phyloP scores from a whole-genome alignment of 176 grass and related monocot species.

The barley (Hordeum vulgare) region DNA sequence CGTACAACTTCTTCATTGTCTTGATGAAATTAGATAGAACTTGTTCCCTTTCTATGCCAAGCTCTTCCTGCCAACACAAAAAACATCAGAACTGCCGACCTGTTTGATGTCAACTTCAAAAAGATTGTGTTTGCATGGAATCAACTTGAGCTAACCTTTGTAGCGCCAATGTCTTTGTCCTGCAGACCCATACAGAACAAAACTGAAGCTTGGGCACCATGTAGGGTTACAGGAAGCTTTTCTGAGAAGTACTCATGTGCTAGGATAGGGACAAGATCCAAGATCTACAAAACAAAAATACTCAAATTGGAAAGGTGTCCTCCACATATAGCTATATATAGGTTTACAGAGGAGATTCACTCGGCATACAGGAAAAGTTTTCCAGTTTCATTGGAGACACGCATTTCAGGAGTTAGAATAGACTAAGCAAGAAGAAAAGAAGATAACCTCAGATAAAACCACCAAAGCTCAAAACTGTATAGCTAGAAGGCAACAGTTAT shows the following conservation, averaged over 20 bases:
- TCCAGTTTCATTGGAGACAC: background rate
- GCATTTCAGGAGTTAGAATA: background rate
- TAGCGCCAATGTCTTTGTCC: constrained; percentile 64
- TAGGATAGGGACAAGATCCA: constrained; percentile 82
- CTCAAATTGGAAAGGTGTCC: background rate
- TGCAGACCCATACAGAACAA: constrained; percentile 92
- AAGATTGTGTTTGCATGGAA: background rate
- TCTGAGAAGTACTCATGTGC: constrained; percentile 89
- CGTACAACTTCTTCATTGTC: constrained; percentile 79
- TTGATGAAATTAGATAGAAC: constrained; percentile 89
- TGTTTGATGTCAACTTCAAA: background rate
- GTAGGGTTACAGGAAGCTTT: constrained; percentile 75
- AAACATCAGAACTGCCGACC: background rate
- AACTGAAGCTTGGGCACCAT: constrained; percentile 64
- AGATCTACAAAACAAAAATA: constrained; percentile 49
- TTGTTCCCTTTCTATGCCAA: constrained; percentile 88
- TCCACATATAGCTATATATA: background rate
- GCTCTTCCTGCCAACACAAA: constrained; percentile 55
- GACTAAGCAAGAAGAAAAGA: background rate
- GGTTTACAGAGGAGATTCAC: background rate
- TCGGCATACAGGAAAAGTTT: background rate
- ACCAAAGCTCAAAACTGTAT: background rate
- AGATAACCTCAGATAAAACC: background rate
- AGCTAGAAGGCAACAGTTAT: background rate
- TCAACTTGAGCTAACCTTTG: constrained; percentile 52